Conservation (phyloP, 2,329 filamentous ascomycete genomes). For the Phialocephala subalpina region DNA sequence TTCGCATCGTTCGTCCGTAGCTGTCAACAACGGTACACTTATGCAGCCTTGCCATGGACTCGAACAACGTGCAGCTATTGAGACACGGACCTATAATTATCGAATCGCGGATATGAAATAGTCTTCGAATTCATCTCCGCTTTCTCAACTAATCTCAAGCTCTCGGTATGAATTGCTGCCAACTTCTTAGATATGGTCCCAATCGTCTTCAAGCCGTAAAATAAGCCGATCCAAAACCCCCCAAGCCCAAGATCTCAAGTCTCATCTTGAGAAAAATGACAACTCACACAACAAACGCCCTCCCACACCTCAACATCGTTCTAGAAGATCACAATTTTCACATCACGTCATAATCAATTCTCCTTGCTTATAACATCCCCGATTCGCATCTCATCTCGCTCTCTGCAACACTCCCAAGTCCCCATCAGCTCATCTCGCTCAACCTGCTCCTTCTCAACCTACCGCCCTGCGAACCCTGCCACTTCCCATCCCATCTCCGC, state of each 20-base stretch:
- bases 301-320: background rate
- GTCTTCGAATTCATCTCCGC: background rate
- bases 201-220: constrained; percentile 2
- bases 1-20: background rate
- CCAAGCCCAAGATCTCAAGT: background rate
- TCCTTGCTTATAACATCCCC: background rate
- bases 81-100: background rate
- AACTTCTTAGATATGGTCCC: background rate
- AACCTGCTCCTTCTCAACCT: background rate
- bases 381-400: background rate
- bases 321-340: background rate
- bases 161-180: background rate
- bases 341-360: background rate
- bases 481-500: background rate
- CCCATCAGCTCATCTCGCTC: background rate
- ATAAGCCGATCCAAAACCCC: background rate
- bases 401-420: background rate
- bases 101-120: background rate
- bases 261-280: background rate
- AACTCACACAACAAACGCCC: background rate
- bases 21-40: background rate
- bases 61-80: background rate
- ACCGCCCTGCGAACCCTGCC: background rate
- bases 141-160: background rate
- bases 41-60: background rate